These are phyloP conservation scores for Lecanicillium sp. DNA, from an alignment of 2,329 filamentous ascomycete species.

Conservation along the genomic window DNA sequence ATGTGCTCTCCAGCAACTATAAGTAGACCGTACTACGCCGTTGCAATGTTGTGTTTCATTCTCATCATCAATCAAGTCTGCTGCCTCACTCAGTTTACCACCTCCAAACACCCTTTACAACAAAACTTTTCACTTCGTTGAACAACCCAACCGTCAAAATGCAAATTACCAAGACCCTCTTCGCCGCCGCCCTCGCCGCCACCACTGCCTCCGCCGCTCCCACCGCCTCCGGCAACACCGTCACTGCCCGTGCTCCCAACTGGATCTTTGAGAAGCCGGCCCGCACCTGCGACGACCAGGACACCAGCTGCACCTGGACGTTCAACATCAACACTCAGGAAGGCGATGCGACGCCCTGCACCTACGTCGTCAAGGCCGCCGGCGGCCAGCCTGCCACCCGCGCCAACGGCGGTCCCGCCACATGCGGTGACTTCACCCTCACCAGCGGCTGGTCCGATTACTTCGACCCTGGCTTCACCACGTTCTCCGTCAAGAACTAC, in stretches of 20 bases:
- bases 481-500: conserved; percentile 42
- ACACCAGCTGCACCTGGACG: conserved; percentile 38
- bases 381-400: conserved; percentile 28
- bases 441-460: conserved; percentile 50
- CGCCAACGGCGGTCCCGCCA: conserved; percentile 33
- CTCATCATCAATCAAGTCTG: no score
- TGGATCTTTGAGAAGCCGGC: conserved; percentile 37
- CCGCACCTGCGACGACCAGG: conserved; percentile 33
- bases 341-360: conserved; percentile 29
- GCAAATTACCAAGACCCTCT: conserved; percentile 37
- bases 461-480: conserved; percentile 51
- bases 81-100: no score
- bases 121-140: no score
- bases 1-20: no score
- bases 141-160: conserved; percentile 35
- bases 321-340: conserved; percentile 36
- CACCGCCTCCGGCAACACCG: conserved; percentile 21
- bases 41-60: no score
- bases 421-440: conserved; percentile 45
- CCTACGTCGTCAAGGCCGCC: conserved; percentile 34
- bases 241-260: conserved; percentile 28
- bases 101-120: no score
- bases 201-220: conserved; percentile 32
- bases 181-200: conserved; percentile 31
- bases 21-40: no score